Conservation (phyloP, 306 rosid genomes). For the Rosa rugosa region DNA sequence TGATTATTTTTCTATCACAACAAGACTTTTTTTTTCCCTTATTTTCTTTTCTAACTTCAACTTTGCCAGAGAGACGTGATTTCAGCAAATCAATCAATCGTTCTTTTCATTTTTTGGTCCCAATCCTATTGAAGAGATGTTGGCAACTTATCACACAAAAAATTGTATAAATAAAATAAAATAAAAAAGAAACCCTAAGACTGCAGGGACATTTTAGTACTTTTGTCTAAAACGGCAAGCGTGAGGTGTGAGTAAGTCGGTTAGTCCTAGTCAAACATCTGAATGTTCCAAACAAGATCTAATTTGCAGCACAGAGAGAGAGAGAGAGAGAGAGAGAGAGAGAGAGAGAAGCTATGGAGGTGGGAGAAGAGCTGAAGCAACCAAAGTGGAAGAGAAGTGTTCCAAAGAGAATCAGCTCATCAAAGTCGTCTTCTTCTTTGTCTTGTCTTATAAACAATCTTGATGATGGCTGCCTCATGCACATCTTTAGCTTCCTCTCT, state of each 20-base stretch:
- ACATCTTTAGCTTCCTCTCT: constrained; percentile 82
- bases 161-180: no score
- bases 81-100: no score
- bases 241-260: neutral
- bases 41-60: no score
- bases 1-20: no score
- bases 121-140: no score
- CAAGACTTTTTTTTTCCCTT: no score
- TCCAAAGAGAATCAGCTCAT: constrained; percentile 24
- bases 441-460: constrained; percentile 52
- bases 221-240: neutral
- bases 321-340: neutral
- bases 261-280: constrained; percentile 1
- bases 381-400: constrained; percentile 13
- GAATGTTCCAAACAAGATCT: neutral
- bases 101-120: no score
- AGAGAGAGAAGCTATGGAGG: constrained; percentile 1
- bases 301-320: neutral
- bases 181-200: neutral
- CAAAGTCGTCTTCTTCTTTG: constrained; percentile 27
- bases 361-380: neutral
- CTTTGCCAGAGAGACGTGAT: no score
- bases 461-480: constrained; percentile 95
- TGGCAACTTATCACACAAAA: no score
- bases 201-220: neutral